Conservation (phyloP, 2,329 filamentous ascomycete species). For the Blumeriella jaapii region DNA sequence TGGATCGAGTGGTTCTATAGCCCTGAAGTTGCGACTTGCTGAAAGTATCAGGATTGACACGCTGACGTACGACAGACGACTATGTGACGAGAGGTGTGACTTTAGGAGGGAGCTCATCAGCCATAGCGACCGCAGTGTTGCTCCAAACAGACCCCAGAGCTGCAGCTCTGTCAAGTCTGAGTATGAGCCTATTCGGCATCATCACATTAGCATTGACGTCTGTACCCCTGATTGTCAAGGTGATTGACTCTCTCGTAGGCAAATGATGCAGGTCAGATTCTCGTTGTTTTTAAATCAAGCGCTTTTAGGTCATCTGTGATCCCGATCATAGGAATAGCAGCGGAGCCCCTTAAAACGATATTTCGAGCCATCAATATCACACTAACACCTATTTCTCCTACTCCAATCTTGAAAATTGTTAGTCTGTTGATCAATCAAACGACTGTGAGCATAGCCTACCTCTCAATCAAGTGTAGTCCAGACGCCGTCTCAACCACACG, state of each 20-base stretch:
- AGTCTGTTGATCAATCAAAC: not conserved
- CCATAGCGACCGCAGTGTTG: conserved; percentile 46
- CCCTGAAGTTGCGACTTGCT: no score
- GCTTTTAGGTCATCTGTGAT: conserved; percentile 11
- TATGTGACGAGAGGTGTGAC: conserved; percentile 53
- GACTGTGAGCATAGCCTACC: conserved; percentile 40
- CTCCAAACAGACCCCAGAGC: conserved; percentile 45
- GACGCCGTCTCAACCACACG: conserved; percentile 83
- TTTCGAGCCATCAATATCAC: no score
- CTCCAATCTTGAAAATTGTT: conserved; percentile 13
- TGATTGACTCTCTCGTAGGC: conserved; percentile 37
- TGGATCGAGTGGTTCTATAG: no score
- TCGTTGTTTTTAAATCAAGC: conserved; percentile 7
- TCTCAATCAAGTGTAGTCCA: conserved; percentile 89
- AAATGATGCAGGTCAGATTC: conserved; percentile 22
- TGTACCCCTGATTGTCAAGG: conserved; percentile 39
- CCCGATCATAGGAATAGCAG: no score
- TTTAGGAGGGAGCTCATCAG: conserved; percentile 48
- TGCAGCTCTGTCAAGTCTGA: conserved; percentile 46
- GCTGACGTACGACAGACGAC: conserved; percentile 41
- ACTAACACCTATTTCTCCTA: no score
- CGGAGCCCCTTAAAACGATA: no score
- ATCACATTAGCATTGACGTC: conserved; percentile 47
- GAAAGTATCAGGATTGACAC: no score
- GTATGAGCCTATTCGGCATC: conserved; percentile 50